Evolutionary conservation across 202 grass and related monocot genomes (phyloP), one percentile per base, ranked within the genome.

Genomic region (Tripidium arundinaceum): DNA sequence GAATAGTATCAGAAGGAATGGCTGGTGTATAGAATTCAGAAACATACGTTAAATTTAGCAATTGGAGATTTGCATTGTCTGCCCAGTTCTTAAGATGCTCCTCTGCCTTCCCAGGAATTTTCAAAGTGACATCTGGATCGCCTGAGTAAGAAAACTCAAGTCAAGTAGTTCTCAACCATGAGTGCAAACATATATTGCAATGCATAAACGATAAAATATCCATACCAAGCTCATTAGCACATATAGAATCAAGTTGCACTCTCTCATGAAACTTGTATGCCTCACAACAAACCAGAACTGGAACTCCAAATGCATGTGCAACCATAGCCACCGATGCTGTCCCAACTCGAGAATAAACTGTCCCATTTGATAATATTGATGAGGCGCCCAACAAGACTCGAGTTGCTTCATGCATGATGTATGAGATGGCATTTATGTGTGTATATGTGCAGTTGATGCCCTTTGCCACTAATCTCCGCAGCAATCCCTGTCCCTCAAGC

Each of bases 171-270:
- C 14, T 29, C 60, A 65, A 31, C 62, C 62, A 80, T 15, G 50
- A 58, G 36, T 18, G 16, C 0, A 1, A 66, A 86, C 19, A 29
- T 10, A 75, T 25, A 54, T 10, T 61, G 72, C 54, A 70, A 41
- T 28, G 11, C 24, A 76, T 43, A 71, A 78, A 64, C 31, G 25
- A 15, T 0, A 59, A 75, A 43, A 62, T 46, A 76, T 62, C 4
- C 78, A 25, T 86, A 97, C 91, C 91, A 62, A 97, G 89, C 73
- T 97, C 94, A 83, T 97, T 97, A 12, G 84, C 90, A 64, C 94
- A 97, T 89, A 97, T 97, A 21, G 94, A 97, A 86, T 97, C 94
- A 76, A 97, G 85, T 80, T 97, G 94, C 72, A 97, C 94, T 55
- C 94, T 91, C 83, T 97, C 94, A 68, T 97, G 78, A 85, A 97